Base-by-base conservation (phyloP, 2,329 filamentous ascomycete genomes). In the Nothopassalora personata region DNA sequence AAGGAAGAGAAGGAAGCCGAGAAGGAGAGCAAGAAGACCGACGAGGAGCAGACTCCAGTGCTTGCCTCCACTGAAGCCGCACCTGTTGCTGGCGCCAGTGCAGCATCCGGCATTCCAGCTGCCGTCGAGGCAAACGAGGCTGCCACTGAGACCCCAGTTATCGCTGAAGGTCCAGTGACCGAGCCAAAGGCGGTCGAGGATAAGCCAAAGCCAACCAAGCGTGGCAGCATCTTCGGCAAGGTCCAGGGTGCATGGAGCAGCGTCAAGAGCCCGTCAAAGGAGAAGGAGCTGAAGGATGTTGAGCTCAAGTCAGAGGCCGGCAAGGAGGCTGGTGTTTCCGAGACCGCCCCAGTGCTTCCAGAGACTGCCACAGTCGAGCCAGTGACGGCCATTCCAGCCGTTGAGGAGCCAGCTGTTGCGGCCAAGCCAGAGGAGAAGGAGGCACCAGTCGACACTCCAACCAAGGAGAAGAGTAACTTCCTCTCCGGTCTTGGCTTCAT, bases 171-270 rank as follows among this genome's bases (percentile, higher is more conserved):
- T 64, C 74, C 76, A 55, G 80, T 53, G 52, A 57, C 58, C n/a
- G 64, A 82, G 65, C 69, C 78, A 59, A 63, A 67, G 56, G 78
- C 64, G 60, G 79, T 55, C 30, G 67, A 71, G 53, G 71, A 70
- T 76, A 83, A 84, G 63, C 73, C 81, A 67, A 91, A 90, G 85
- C 75, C 75, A 51, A 81, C 84, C 76, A 96, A 95, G 89, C 89
- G 91, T 75, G 86, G 86, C 76, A 94, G 90, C 66, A 87, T 92
- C 70, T 95, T 95, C 77, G 85, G 85, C 69, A 86, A 85, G 71
- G 63, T 72, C 56, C 62, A 61, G 43, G 67, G 67, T 55, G 86
- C 90, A 73, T 83, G 82, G 76, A 88, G 90, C 67, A 76, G 76
- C 72, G 71, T 80, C 58, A 77, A 76, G 72, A 78, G 75, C 71